Evolutionary conservation across 768 basidiomycete species (phyloP), one percentile per base, ranked within the genome.

Genomic region (Agaricus blazei): DNA sequence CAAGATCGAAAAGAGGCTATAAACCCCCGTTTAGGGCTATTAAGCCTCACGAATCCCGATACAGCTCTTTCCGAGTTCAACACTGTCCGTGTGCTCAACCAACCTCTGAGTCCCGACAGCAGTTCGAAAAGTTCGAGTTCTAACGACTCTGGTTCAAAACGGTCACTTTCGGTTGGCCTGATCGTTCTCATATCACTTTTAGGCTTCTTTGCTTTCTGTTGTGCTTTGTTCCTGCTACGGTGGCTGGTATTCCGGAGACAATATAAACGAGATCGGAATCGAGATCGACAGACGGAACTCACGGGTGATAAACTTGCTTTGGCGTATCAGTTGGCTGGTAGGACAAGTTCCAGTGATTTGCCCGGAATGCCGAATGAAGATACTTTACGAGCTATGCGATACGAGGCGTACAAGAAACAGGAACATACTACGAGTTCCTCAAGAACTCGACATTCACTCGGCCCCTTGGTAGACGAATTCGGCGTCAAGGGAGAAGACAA

Each of bases 51-150:
- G 2, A 78, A 91, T 59, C 73, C 81, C 0, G 75, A 79, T 0
- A 65, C 64, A 3, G 90, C 90, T 0, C 62, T 90, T 56, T 68
- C 76, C 1, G 87, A 91, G 59, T 93, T 91, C 69, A 65, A 82
- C 44, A 78, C 74, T 3, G 87, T 90, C 4, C 82, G 90, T 3
- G 80, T 91, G 12, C 69, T 85, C 31, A 78, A 84, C 47, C 75
- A 82, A 56, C 82, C 88, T 0, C 68, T 89, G n/a, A 36, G 46
- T 46, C 34, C 34, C 11, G 11, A 3, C 7, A 11, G 11, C 11
- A 2, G 8, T 4, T 59, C 59, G 9, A 52, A 47, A 23, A 24
- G 54, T 2, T 15, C 45, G 31, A 24, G 62, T 3, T 41, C 40
- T 19, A 59, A 2, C 53, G 40, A 23, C 23, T 19, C 24, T 0